Evolutionary conservation across 2,329 filamentous ascomycete species (phyloP), one percentile per base, ranked within the genome.

Genomic region (Verticillium zaregamsianum): DNA sequence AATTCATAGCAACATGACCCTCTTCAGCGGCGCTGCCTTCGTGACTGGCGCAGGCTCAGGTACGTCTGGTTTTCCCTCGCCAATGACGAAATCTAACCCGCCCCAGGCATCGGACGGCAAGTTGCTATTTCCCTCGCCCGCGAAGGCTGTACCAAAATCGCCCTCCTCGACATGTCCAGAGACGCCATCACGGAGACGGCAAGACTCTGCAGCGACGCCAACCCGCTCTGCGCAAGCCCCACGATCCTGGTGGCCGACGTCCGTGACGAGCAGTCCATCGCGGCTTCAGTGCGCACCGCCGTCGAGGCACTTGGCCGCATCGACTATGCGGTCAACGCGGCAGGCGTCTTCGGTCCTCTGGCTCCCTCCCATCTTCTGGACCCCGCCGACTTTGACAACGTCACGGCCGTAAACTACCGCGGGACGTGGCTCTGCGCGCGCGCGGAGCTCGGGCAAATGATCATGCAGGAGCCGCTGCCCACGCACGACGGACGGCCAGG

Each of bases 361-460:
- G 72, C 73, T 15, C 68, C 71, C 3, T 78, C 77, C 1, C 70
- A 75, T 54, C 71, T 74, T 52, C 72, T 74, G 9, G 67, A 65
- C 1, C 59, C 68, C 7, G 66, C 70, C 2, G 75, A 80, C 31
- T 82, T 81, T 59, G 80, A 81, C 62, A 62, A 71, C 0, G 73
- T 80, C 59, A 77, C 76, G 40, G 65, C 67, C 28, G 71, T 79
- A 61, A 80, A 82, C 64, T 79, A 79, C 55, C 71, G 78, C 9
- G 80, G 80, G 1, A 67, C 73, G 7, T 82, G 79, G 80, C 67
- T 82, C 5, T 76, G 72, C n/a, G 76, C 76, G 0, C 69, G 78
- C 1, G 77, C 76, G 12, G 76, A 79, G 63, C 66, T 81, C 32
- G 69, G 68, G 15, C 71, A 75, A 57, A 82, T 82, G 79, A 66